Percentiles rank a stretch among this genome's conserved stretches.
These are phyloP conservation scores for Fusarium fracticaudum DNA, from an alignment of 2,329 filamentous ascomycete genomes.

Conservation along the genomic window DNA sequence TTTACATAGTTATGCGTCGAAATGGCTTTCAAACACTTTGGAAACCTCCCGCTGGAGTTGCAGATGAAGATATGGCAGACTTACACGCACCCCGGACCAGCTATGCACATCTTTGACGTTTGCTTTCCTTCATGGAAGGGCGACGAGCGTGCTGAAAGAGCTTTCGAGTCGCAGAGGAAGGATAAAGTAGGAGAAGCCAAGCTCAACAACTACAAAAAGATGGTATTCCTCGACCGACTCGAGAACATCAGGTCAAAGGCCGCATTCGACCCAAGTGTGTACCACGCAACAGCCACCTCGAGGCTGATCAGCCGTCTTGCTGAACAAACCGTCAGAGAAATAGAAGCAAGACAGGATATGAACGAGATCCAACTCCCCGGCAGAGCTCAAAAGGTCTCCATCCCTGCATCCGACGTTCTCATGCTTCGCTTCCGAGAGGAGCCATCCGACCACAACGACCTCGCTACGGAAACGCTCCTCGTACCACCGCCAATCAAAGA, in stretches of 20 bases:
- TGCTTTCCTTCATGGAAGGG: conserved; percentile 41
- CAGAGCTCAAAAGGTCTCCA: conserved; percentile 31
- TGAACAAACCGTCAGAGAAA: not conserved
- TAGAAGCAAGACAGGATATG: not conserved
- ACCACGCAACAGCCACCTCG: conserved; percentile 11
- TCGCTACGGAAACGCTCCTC: conserved; percentile 22
- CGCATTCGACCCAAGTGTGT: conserved; percentile 31
- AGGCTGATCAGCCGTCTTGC: conserved; percentile 18
- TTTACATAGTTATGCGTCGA: not conserved
- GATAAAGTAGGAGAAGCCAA: not conserved
- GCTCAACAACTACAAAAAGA: conserved; percentile 24
- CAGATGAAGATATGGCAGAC: conserved; percentile 40
- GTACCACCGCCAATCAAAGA: conserved; percentile 38
- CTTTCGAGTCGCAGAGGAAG: conserved; percentile 8
- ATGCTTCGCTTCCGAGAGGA: conserved; percentile 42
- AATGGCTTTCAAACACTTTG: conserved; percentile 39
- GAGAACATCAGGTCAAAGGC: not conserved
- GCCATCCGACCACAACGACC: conserved; percentile 8
- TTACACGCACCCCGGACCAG: conserved; percentile 21
- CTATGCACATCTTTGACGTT: conserved; percentile 45
- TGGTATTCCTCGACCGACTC: conserved; percentile 34
- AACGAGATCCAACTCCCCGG: conserved; percentile 43
- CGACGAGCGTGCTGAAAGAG: conserved; percentile 11
- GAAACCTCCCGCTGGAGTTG: conserved; percentile 35
- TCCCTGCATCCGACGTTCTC: conserved; percentile 43